Base-by-base conservation (phyloP, 345 rosid species). In the Hibiscus trionum region DNA sequence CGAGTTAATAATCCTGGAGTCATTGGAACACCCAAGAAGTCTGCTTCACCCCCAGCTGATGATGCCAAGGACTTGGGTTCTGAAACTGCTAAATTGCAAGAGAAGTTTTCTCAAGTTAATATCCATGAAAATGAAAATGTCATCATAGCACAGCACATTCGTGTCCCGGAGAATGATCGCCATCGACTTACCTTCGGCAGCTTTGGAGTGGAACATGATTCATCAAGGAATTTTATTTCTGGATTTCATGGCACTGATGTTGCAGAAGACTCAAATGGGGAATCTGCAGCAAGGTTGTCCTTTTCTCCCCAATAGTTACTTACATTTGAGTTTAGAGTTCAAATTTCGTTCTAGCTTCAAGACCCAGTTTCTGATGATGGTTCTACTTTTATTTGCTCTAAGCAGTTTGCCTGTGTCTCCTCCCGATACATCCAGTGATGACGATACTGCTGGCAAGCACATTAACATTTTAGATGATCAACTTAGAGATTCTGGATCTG, bases 101-200 rank as follows among this genome's bases (percentile, higher is more conserved):
- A 88, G 71, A 86, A 86, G 77, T 80, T 84, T 72, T 72, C 81
- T 1, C 85, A 50, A 75, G 77, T 78, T 65, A 80, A 80, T 77
- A 73, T 87, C 62, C 42, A 78, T 50, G 91, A 87, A 73, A 82
- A 83, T 63, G 91, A 84, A 78, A 91, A 91, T 79, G 96, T 93
- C 53, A 83, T 93, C 83, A 91, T 93, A 58, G 93, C 97, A 21
- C 87, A 89, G 72, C 86, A 89, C 76, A 93, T 93, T 74, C 88
- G 93, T 69, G 87, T 93, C 75, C 89, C 90, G 6, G 94, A 93
- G 83, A 82, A 82, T 78, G 97, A 91, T 66, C 88, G 89, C 72
- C 80, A 77, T 73, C 84, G 70, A 76, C 89, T 93, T 56, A 91
- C 91, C 65, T 93, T 93, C 79, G 98, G 98, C 52, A 93, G 96